Conservation (phyloP, 805 yeast genomes). For the Myxozyma vanderwaltii region DNA sequence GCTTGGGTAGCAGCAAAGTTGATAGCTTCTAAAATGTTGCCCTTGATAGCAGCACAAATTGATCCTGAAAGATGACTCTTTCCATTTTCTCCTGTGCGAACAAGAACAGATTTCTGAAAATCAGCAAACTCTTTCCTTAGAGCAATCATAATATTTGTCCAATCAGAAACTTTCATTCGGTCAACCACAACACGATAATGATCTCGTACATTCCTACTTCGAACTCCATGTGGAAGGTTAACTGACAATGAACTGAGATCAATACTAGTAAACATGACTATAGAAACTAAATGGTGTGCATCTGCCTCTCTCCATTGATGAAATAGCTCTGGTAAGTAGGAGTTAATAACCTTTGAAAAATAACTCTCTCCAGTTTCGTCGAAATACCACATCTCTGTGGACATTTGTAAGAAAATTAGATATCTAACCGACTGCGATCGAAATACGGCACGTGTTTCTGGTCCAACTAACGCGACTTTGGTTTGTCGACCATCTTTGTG, state of each 20-base stretch:
- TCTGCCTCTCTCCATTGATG: slow-evolving; percentile 83
- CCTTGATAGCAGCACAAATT: slow-evolving; percentile 83
- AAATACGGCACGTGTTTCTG: slow-evolving; percentile 73
- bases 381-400: slow-evolving; percentile 97
- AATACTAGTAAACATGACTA: slow-evolving; percentile 82
- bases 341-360: slow-evolving; percentile 88
- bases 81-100: slow-evolving; percentile 46
- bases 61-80: slow-evolving; percentile 54
- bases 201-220: slow-evolving; percentile 67
- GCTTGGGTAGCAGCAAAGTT: slow-evolving; percentile 78
- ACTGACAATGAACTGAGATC: slow-evolving; percentile 21
- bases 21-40: slow-evolving; percentile 84
- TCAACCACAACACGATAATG: slow-evolving; percentile 93
- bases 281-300: slow-evolving; percentile 88
- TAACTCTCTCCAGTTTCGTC: slow-evolving; percentile 94
- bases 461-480: slow-evolving; percentile 26
- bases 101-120: slow-evolving; percentile 72
- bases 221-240: slow-evolving; percentile 65
- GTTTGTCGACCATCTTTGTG: slow-evolving; percentile 38
- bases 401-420: slow-evolving; percentile 80
- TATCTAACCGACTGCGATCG: slow-evolving; percentile 89
- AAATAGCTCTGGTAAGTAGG: slow-evolving; percentile 87
- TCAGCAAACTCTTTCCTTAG: slow-evolving; percentile 81
- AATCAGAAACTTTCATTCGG: slow-evolving; percentile 81
- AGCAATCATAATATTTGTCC: slow-evolving; percentile 91